Base-by-base conservation (phyloP, 345 rosid genomes). In the Abelmoschus esculentus region DNA sequence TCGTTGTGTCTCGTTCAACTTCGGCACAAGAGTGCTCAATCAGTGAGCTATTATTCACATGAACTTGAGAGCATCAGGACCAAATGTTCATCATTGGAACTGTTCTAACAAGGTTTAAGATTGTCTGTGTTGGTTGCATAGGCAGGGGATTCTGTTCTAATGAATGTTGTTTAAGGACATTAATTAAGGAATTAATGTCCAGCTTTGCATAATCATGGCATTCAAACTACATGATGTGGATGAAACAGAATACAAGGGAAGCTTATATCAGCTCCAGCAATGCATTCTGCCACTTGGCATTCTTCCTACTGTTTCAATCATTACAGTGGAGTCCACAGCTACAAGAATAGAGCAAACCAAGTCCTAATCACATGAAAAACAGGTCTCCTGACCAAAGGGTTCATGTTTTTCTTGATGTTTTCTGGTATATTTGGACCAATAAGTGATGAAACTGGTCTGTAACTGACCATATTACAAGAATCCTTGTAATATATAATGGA, bases 381-480 rank as follows among this genome's bases (percentile, higher is more conserved):
- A 46, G 10, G 69, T 65, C 7, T 14, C 7, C 53, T 28, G 1
- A 6, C 3, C 6, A 22, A 22, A 44, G 34, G 3, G 68, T 64
- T 26, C 4, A 46, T 42, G 5, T 4, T 64, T 9, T 36, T 38
- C 47, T 57, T 12, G 36, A 60, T 34, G 5, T 15, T 12, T 29
- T 68, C 47, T 36, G 32, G 34, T 54, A 57, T 52, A 69, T 19
- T 36, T 70, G 64, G 62, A 42, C 72, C 65, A 70, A 56, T 58
- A 15, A 7, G 34, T 40, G 32, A 56, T 12, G 8, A 28, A 55
- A 5, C 14, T 2, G 6, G 56, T 28, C 10, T 58, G 52, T 44
- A 60, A 60, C 73, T 60, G 47, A 14, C 73, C 73, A 47, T 60
- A 70, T 60, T 22, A 7, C 15, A 17, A 3, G 31, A 44, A 56